Conservation (phyloP, 169 alveolate species). For the Plasmodium berghei region DNA sequence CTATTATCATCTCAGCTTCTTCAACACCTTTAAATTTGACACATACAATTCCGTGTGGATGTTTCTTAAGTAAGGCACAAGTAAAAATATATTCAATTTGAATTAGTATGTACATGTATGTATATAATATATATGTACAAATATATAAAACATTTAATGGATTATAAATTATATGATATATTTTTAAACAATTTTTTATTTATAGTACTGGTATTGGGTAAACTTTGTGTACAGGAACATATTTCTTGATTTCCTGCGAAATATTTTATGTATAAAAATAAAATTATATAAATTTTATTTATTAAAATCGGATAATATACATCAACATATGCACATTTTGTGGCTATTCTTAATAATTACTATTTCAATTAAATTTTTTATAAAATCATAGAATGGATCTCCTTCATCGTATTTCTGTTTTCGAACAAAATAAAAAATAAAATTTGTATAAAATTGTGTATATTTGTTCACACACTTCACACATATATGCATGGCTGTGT, state of each 20-base stretch:
- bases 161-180: no score
- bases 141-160: no score
- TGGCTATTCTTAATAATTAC: conserved; percentile 22
- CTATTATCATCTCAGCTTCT: conserved; percentile 86
- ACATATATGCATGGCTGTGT: background rate
- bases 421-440: background rate
- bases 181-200: no score
- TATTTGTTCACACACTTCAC: background rate
- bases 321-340: background rate
- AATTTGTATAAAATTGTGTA: background rate
- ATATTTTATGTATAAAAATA: conserved; percentile 2
- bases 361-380: conserved; percentile 67
- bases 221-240: conserved; percentile 63
- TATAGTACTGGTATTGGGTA: conserved; percentile 71
- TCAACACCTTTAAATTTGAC: conserved; percentile 87
- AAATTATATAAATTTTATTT: background rate
- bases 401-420: conserved; percentile 81
- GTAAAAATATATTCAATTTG: conserved; percentile 71
- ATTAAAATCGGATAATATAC: background rate
- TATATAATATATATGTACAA: conserved; percentile 5
- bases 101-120: conserved; percentile 56
- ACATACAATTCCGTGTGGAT: conserved; percentile 91
- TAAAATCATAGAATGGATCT: conserved; percentile 78
- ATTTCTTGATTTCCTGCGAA: conserved; percentile 63
- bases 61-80: conserved; percentile 81